Evolutionary conservation across 305 asterid species (phyloP).

Genomic region (Andrographis paniculata): DNA sequence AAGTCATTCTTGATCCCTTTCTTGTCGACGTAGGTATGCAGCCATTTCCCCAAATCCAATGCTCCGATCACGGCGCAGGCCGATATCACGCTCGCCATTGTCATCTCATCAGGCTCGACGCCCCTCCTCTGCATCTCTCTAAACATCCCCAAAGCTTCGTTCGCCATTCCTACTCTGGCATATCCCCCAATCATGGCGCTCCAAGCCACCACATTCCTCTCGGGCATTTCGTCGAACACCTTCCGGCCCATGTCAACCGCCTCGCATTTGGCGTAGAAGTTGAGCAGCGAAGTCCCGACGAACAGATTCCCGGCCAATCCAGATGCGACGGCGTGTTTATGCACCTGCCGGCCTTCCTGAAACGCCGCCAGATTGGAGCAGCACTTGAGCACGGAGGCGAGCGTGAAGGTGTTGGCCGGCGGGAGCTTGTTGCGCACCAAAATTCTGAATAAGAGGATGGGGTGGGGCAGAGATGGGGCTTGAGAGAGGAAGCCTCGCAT

Average conservation of each 20-base stretch:
- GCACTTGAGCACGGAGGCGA: constrained; percentile 53
- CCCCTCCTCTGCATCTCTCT: constrained; percentile 56
- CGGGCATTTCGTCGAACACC: constrained; percentile 71
- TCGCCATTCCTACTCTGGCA: constrained; percentile 46
- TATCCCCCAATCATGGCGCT: constrained; percentile 72
- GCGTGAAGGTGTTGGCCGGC: constrained; percentile 44
- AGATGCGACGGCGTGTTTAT: constrained; percentile 42
- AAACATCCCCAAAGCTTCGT: constrained; percentile 53
- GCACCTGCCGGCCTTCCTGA: constrained; percentile 50
- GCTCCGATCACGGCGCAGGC: constrained; percentile 56
- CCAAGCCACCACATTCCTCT: constrained; percentile 59
- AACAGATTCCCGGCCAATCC: constrained; percentile 37
- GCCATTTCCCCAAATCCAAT: constrained; percentile 58
- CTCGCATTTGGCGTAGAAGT: constrained; percentile 58
- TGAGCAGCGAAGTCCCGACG: constrained; percentile 54
- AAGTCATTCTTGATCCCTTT: constrained; percentile 51
- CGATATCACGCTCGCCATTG: constrained; percentile 62
- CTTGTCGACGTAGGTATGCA: constrained; percentile 44
- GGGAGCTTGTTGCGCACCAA: constrained; percentile 35
- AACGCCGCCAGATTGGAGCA: constrained; percentile 46
- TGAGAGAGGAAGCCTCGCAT: constrained; percentile 44
- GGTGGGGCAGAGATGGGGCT: constrained; percentile 27
- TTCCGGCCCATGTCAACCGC: constrained; percentile 39
- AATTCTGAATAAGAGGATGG: constrained; percentile 37
- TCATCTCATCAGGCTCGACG: constrained; percentile 53